These are phyloP conservation scores for Hyphochytrium catenoides DNA, from an alignment of 352 stramenopile species.

Conservation along the genomic window DNA sequence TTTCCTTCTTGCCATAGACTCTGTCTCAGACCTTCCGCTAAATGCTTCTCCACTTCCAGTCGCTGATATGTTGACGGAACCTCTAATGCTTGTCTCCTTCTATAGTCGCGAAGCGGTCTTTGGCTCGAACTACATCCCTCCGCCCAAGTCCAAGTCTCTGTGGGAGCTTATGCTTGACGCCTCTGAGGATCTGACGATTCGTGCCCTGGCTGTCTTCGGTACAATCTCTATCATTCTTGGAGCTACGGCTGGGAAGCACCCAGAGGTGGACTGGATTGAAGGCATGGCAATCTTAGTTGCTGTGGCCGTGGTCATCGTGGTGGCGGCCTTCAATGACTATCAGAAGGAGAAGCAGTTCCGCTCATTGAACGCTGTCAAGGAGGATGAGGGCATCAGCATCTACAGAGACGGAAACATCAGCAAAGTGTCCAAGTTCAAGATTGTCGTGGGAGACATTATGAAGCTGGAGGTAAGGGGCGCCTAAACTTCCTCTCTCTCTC, in stretches of 20 bases:
- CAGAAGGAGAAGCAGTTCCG: constrained; percentile 70
- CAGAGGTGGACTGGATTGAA: constrained; percentile 46
- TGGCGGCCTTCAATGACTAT: constrained; percentile 69
- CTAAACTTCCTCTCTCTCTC: not conserved
- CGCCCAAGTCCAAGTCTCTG: constrained; percentile 23
- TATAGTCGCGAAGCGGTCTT: constrained; percentile 19
- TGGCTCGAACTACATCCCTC: constrained; percentile 30
- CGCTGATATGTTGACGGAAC: too few species aligned
- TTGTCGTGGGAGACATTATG: constrained; percentile 72
- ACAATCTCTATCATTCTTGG: constrained; percentile 48
- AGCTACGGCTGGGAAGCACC: constrained; percentile 20
- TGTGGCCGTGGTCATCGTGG: constrained; percentile 54
- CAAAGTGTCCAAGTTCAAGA: constrained; percentile 34
- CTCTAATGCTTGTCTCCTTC: constrained; percentile 16
- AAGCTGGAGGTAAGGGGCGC: constrained; percentile 18
- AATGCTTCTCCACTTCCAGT: too few species aligned
- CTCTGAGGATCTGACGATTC: constrained; percentile 66
- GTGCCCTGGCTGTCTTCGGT: constrained; percentile 59
- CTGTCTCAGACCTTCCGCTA: too few species aligned
- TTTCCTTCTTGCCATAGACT: too few species aligned
- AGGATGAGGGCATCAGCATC: constrained; percentile 48
- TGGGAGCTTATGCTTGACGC: constrained; percentile 61
- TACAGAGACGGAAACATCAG: constrained; percentile 26
- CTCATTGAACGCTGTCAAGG: constrained; percentile 40
- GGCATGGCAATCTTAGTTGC: constrained; percentile 63